Base-by-base conservation (phyloP, 1,284 basidiomycete genomes). In the Leccinum subspadiceum region DNA sequence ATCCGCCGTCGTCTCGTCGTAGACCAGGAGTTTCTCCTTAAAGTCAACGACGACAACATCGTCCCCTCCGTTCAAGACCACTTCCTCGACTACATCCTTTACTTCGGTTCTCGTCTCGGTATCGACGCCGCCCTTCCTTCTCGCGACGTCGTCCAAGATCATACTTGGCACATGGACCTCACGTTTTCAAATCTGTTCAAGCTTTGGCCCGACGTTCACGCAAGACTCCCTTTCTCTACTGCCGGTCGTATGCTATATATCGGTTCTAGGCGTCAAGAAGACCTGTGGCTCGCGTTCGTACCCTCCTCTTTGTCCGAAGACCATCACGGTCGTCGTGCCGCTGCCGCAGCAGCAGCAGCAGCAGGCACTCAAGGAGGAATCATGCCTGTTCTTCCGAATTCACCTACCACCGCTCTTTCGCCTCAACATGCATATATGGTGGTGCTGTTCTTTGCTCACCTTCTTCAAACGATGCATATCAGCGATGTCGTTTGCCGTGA, bases 271-370 rank as follows among this genome's bases (percentile, higher is more conserved):
- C 24, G 13, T 1, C 60, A 64, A 2, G 60, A 64, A 2, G 49
- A 65, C 0, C 7, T 64, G 2, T 64, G 63, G 63, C 2, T 64
- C 0, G 57, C 63, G 1, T 58, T 64, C 2, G 10, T 56, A 1
- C 63, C 63, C 0, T 50, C 2, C 20, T 62, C 24, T 5, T 54
- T 51, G 15, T 35, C 5, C 26, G 29, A 29, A 2, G 46, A 49
- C 46, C 46, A 22, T 12, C 46, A 24, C 7, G 17, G 44, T 35
- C 33, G 12, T 12, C 33, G 33, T 13, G 33, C 33, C 33, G 33
- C 33, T 35, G 31, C 29, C 29, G 29, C 29, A 29, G 29, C 29
- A 29, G 29, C 29, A 29, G 26, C 26, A 29, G 29, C 29, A 29
- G 29, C 29, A 29, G 29, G 29, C 29, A 29, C 29, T 31, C 31